phyloP scores from a whole-genome alignment of 148 eudicot genomes.

The Amaranthus hypochondriacus region DNA sequence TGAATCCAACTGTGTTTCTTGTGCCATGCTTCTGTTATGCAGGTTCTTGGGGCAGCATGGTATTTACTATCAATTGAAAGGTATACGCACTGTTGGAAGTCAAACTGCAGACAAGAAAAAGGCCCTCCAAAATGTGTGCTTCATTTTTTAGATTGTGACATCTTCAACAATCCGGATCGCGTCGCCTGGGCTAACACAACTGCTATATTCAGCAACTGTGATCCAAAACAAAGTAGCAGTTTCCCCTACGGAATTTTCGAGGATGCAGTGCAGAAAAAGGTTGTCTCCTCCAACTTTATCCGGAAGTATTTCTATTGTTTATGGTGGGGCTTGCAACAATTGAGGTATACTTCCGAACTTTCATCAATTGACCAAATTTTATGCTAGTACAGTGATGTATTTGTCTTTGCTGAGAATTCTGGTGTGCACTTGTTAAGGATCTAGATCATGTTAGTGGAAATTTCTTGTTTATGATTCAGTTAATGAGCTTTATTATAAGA shows the following conservation, averaged over 20 bases:
- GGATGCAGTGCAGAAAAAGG: constrained; percentile 64
- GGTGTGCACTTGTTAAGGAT: background rate
- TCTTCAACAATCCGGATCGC: constrained; percentile 28
- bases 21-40: constrained; percentile 13
- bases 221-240: constrained; percentile 37
- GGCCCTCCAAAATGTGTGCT: constrained; percentile 39
- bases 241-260: constrained; percentile 74
- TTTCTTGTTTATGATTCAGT: too few species aligned
- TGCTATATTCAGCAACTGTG: constrained; percentile 52
- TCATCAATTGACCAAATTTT: background rate
- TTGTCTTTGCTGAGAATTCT: background rate
- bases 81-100: constrained; percentile 86
- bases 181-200: constrained; percentile 62
- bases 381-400: background rate
- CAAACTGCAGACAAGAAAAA: constrained; percentile 49
- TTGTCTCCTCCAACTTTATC: constrained; percentile 62
- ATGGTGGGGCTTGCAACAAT: constrained; percentile 96
- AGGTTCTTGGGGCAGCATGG: constrained; percentile 98
- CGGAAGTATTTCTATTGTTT: constrained; percentile 87
- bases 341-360: constrained; percentile 48
- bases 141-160: constrained; percentile 58
- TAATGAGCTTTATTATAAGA: too few species aligned
- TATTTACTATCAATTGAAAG: constrained; percentile 85
- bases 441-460: background rate
- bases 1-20: constrained; percentile 1